phyloP scores from a whole-genome alignment of 2,329 filamentous ascomycete genomes.

The Pseudocercospora macadamiae region DNA sequence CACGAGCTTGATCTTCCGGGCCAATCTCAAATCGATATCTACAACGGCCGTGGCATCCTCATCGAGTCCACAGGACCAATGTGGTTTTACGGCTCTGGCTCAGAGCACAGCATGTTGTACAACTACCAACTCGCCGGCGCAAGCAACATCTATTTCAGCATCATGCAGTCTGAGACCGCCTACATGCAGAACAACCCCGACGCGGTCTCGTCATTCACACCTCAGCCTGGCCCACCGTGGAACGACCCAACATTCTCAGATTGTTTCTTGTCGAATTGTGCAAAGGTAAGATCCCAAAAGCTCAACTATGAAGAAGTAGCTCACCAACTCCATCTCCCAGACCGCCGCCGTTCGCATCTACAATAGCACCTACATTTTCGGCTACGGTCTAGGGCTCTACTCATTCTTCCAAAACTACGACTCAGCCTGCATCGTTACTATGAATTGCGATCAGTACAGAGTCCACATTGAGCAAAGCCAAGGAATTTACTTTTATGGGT shows the following conservation, averaged over 20 bases:
- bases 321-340: constrained; percentile 3
- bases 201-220: constrained; percentile 66
- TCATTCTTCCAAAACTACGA: constrained; percentile 61
- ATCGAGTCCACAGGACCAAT: constrained; percentile 61
- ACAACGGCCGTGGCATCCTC: constrained; percentile 79
- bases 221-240: constrained; percentile 54
- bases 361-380: constrained; percentile 57
- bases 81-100: constrained; percentile 67
- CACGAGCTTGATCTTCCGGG: constrained; percentile 80
- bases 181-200: constrained; percentile 82
- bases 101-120: constrained; percentile 64
- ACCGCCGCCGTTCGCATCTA: constrained; percentile 75
- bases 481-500: constrained; percentile 48
- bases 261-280: constrained; percentile 60
- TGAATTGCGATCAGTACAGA: constrained; percentile 55
- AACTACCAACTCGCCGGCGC: constrained; percentile 86
- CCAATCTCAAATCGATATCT: constrained; percentile 77
- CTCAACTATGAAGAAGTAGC: background rate
- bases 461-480: constrained; percentile 47
- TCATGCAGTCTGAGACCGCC: constrained; percentile 89
- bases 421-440: constrained; percentile 48
- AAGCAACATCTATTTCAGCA: constrained; percentile 76
- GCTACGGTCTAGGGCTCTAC: constrained; percentile 60
- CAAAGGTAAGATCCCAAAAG: constrained; percentile 49
- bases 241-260: constrained; percentile 70